Percentiles rank a stretch among this genome's conserved stretches.
Conservation (phyloP, 768 basidiomycete species). For the Phaeotremella skinneri region DNA sequence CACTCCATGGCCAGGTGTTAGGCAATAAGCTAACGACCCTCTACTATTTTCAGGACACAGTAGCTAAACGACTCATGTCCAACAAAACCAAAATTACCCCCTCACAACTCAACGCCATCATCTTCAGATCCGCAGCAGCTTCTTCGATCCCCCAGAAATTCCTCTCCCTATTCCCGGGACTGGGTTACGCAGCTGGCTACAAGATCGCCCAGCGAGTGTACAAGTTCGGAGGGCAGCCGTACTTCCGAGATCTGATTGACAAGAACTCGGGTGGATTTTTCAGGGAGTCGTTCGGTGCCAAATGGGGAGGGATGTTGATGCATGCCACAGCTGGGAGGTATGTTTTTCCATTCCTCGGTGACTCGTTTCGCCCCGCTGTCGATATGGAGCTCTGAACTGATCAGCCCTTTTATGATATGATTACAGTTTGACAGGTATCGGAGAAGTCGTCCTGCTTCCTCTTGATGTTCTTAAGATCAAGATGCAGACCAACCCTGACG, state of each 20-base stretch:
- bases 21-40: not conserved
- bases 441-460: conserved; percentile 97
- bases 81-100: conserved; percentile 66
- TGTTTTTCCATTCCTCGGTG: conserved; percentile 28
- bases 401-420: not conserved
- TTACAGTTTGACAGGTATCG: conserved; percentile 68
- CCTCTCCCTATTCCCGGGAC: conserved; percentile 88
- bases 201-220: conserved; percentile 90
- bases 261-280: conserved; percentile 78
- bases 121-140: conserved; percentile 80
- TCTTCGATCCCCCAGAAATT: conserved; percentile 68
- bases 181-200: conserved; percentile 98
- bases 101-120: conserved; percentile 65
- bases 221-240: conserved; percentile 99
- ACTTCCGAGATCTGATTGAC: conserved; percentile 87
- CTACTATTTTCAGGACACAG: conserved; percentile 63
- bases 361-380: not conserved
- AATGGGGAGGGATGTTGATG: conserved; percentile 92
- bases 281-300: conserved; percentile 81
- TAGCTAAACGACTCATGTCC: conserved; percentile 98
- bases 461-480: conserved; percentile 98
- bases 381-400: not conserved
- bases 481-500: conserved; percentile 93
- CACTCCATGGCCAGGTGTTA: not conserved
- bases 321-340: conserved; percentile 93